Percentiles rank a stretch among this genome's conserved stretches.
Evolutionary conservation across 202 grass and related monocot species (phyloP).

Genomic region (Panicum hallii): DNA sequence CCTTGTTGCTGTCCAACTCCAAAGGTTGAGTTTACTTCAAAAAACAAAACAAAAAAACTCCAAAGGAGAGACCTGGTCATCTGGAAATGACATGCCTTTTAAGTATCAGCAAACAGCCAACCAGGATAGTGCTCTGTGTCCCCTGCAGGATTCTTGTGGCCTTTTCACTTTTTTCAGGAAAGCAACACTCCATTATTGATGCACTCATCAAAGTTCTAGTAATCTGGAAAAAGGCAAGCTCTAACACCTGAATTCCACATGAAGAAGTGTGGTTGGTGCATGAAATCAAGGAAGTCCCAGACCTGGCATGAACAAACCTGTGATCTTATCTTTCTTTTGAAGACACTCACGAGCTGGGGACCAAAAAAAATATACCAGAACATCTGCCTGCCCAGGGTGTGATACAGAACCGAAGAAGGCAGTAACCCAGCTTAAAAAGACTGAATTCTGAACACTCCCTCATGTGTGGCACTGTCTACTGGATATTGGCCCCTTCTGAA

Average conservation of each 20-base stretch:
- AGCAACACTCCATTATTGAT: background rate
- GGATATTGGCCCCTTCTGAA: background rate
- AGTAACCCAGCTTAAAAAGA: background rate
- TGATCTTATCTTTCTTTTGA: background rate
- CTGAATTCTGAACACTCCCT: background rate
- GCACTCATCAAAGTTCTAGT: background rate
- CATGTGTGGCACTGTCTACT: background rate
- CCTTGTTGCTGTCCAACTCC: background rate
- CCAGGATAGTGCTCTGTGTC: background rate
- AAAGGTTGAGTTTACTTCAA: background rate
- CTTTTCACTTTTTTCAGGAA: background rate
- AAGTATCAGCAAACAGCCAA: background rate
- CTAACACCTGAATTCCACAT: constrained; percentile 22
- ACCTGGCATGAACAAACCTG: background rate
- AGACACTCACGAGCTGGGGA: background rate
- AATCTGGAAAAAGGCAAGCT: background rate
- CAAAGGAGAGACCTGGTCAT: background rate
- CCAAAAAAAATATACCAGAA: background rate
- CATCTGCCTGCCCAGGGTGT: background rate
- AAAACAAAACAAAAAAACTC: background rate
- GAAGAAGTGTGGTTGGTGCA: background rate
- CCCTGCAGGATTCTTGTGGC: background rate
- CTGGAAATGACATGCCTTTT: constrained; percentile 38
- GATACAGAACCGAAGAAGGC: background rate
- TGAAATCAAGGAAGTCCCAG: background rate